Evolutionary conservation across 106 monocot genomes (phyloP).

Genomic region (Platanthera zijinensis): DNA sequence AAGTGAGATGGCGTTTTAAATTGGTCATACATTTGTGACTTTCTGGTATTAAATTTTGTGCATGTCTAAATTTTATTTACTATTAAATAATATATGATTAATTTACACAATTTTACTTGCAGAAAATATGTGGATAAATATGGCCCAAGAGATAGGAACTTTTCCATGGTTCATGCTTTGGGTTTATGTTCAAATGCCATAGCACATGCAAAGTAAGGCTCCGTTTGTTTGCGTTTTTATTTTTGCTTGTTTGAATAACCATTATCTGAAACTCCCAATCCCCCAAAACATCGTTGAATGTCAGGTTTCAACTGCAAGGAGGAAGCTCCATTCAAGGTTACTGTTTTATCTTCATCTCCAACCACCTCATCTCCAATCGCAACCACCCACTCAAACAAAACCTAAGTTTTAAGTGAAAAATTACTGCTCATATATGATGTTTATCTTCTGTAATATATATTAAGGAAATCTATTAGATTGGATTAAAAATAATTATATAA

Average conservation of each 20-base stretch:
- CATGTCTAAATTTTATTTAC: not conserved
- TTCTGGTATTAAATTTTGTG: not conserved
- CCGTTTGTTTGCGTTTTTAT: not conserved
- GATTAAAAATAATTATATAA: too few species aligned
- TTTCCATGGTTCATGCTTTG: constrained; percentile 52
- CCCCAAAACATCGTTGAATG: too few species aligned
- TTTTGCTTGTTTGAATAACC: too few species aligned
- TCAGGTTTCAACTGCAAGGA: too few species aligned
- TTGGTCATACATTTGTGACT: not conserved
- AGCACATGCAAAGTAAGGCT: constrained; percentile 51
- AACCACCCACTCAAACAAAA: too few species aligned
- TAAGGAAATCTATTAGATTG: too few species aligned
- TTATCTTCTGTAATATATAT: too few species aligned
- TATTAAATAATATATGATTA: not conserved
- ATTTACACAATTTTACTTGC: constrained; percentile 7
- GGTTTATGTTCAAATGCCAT: constrained; percentile 63
- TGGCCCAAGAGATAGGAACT: constrained; percentile 51
- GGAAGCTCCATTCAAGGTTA: too few species aligned
- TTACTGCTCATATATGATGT: not conserved
- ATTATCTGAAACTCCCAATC: too few species aligned
- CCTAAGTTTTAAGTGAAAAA: too few species aligned
- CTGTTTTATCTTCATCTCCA: too few species aligned
- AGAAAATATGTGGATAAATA: constrained; percentile 57
- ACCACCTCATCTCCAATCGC: too few species aligned
- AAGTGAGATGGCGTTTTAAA: not conserved